A percentile compares a stretch with the other conserved stretches of the same genome.
These are phyloP conservation scores for Cercis canadensis DNA, from an alignment of 306 rosid genomes.

Conservation along the genomic window DNA sequence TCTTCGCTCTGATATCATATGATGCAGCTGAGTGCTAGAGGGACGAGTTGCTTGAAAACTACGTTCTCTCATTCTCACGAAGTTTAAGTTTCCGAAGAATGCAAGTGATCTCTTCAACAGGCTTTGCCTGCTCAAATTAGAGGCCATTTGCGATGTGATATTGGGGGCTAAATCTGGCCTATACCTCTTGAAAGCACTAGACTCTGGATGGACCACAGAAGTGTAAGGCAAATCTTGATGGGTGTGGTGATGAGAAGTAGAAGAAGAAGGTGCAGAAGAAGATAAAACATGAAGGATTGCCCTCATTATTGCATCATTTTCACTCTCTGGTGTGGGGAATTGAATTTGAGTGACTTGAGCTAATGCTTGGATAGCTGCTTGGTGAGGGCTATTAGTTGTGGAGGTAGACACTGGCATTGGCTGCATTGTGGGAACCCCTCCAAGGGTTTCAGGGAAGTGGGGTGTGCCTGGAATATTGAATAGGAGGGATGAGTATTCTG, in stretches of 20 bases:
- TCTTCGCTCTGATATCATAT: conserved; percentile 79
- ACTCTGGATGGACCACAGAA: conserved; percentile 37
- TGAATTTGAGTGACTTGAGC: conserved; percentile 42
- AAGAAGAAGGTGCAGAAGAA: conserved; percentile 47
- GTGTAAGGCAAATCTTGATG: conserved; percentile 31
- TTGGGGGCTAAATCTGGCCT: conserved; percentile 27
- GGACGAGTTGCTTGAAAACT: conserved; percentile 51
- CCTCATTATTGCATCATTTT: conserved; percentile 61
- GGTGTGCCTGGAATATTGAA: conserved; percentile 56
- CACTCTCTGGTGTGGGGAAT: conserved; percentile 55
- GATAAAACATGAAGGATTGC: conserved; percentile 65
- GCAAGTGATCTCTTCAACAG: conserved; percentile 64
- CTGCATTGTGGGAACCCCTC: conserved; percentile 42
- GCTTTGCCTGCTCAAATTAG: conserved; percentile 45
- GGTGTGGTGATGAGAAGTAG: conserved; percentile 40
- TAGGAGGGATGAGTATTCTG: conserved; percentile 69
- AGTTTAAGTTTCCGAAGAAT: conserved; percentile 58
- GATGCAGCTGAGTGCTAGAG: conserved; percentile 64
- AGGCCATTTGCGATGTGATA: conserved; percentile 19
- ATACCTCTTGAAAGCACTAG: conserved; percentile 66
- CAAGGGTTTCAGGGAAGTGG: conserved; percentile 39
- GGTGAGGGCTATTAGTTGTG: conserved; percentile 41
- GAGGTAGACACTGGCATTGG: conserved; percentile 27
- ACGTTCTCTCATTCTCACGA: conserved; percentile 50
- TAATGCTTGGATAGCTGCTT: conserved; percentile 54